These are phyloP conservation scores for Aspergillus sparsus DNA, from an alignment of 495 filamentous ascomycete genomes.

Conservation along the genomic window DNA sequence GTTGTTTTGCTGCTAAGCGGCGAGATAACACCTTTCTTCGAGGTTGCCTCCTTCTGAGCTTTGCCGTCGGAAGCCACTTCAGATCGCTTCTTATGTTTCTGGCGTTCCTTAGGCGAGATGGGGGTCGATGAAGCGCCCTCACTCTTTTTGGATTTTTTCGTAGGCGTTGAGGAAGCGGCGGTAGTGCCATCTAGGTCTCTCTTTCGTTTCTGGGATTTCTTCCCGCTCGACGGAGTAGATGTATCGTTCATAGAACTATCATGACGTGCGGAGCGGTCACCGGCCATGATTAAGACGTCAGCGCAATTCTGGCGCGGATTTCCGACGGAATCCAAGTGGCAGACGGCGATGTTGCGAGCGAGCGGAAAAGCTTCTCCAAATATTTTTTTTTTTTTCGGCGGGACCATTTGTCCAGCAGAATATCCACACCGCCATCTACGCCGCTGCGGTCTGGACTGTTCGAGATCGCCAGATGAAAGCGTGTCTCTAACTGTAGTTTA, in stretches of 20 bases:
- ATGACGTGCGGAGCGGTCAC: slow-evolving; percentile 22
- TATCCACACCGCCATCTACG: slow-evolving; percentile 15
- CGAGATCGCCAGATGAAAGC: slow-evolving; percentile 15
- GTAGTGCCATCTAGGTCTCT: slow-evolving; percentile 35
- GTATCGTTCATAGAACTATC: slow-evolving; percentile 25
- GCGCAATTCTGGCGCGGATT: slow-evolving; percentile 12
- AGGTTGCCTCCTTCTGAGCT: slow-evolving; percentile 27
- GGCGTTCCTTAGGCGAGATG: slow-evolving; percentile 19
- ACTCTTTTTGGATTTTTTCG: slow-evolving; percentile 43
- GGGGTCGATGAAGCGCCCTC: slow-evolving; percentile 24
- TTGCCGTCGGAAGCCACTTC: slow-evolving; percentile 22
- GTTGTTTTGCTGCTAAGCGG: slow-evolving; percentile 27
- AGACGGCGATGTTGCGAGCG: slow-evolving; percentile 7
- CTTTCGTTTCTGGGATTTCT: slow-evolving; percentile 44
- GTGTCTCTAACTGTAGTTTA: slow-evolving; percentile 14
- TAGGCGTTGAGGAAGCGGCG: slow-evolving; percentile 34
- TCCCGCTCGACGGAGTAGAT: slow-evolving; percentile 24
- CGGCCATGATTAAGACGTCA: slow-evolving; percentile 31
- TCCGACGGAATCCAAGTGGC: background rate
- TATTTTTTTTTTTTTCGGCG: slow-evolving; percentile 30
- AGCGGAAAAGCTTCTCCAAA: slow-evolving; percentile 22
- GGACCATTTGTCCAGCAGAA: slow-evolving; percentile 28
- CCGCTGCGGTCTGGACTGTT: slow-evolving; percentile 30
- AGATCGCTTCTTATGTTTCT: slow-evolving; percentile 31
- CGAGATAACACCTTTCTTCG: slow-evolving; percentile 36